Conservation (phyloP, 805 yeast species). For the Nakazawaea anatomiae region DNA sequence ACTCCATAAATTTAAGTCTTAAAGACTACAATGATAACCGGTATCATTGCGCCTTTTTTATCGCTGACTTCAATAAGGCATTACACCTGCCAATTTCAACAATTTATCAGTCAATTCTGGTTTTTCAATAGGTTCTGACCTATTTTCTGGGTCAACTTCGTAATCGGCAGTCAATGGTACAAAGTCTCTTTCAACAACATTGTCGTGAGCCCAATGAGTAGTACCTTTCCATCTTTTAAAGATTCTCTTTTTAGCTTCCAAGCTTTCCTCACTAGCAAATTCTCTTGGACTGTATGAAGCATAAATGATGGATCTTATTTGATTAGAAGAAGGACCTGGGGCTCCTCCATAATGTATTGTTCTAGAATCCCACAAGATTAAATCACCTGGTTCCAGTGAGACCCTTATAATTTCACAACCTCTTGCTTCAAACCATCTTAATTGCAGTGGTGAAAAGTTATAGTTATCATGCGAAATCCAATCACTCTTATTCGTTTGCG, state of each 20-base stretch:
- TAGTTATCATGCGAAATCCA: constrained; percentile 20
- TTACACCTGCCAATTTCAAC: constrained; percentile 23
- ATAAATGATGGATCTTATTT: constrained; percentile 24
- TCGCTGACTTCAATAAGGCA: neutral
- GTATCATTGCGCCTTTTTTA: too few species aligned
- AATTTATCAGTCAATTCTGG: constrained; percentile 22
- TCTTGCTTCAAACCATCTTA: constrained; percentile 21
- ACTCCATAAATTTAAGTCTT: too few species aligned
- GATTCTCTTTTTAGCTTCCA: constrained; percentile 16
- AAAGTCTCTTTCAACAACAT: constrained; percentile 15
- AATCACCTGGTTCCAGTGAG: constrained; percentile 27
- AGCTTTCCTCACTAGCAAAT: constrained; percentile 23
- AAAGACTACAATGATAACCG: too few species aligned
- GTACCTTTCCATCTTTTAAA: constrained; percentile 22
- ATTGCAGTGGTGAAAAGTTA: constrained; percentile 16
- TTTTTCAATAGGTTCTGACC: constrained; percentile 17
- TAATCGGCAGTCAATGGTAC: constrained; percentile 16
- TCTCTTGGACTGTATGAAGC: constrained; percentile 25
- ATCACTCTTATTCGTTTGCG: constrained; percentile 12
- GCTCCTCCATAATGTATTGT: constrained; percentile 24
- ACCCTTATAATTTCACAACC: constrained; percentile 24
- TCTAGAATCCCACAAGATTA: constrained; percentile 30
- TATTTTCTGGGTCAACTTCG: constrained; percentile 18
- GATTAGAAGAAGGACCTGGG: constrained; percentile 19
- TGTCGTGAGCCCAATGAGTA: constrained; percentile 28